Evolutionary conservation across 2,329 filamentous ascomycete species (phyloP).

Genomic region (Fusarium algeriense): DNA sequence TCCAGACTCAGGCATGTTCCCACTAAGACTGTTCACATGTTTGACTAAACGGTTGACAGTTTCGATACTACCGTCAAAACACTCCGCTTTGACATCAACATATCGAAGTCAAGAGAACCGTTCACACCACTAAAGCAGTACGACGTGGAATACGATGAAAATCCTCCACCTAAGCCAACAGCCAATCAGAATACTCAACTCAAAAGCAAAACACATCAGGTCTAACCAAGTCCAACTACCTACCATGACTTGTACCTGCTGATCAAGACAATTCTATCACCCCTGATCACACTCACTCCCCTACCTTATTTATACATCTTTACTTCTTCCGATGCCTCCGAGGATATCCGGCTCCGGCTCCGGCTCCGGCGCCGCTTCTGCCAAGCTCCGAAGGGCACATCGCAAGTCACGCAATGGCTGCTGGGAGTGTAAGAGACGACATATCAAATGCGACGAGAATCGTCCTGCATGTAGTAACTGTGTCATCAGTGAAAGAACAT

Average conservation of each 20-base stretch:
- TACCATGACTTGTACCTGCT: conserved; percentile 16
- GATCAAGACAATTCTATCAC: conserved; percentile 9
- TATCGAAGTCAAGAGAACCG: background rate
- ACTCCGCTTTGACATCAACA: background rate
- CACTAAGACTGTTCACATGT: background rate
- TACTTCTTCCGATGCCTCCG: conserved; percentile 33
- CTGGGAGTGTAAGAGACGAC: conserved; percentile 56
- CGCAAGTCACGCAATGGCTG: conserved; percentile 58
- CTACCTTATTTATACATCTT: background rate
- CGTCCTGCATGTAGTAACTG: conserved; percentile 58
- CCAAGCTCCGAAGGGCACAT: conserved; percentile 54
- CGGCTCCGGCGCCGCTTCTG: conserved; percentile 26
- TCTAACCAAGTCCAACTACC: background rate
- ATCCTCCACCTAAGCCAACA: background rate
- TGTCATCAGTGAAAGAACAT: conserved; percentile 52
- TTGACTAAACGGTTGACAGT: background rate
- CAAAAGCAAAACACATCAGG: background rate
- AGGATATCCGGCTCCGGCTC: conserved; percentile 29
- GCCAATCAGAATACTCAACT: conserved; percentile 11
- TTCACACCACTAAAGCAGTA: background rate
- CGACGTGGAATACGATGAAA: background rate
- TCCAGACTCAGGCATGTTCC: background rate
- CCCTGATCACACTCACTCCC: background rate
- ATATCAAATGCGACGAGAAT: conserved; percentile 59
- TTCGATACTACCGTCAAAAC: background rate